These are phyloP conservation scores for Prillingera fragicola DNA, from an alignment of 1,284 basidiomycete genomes.

Conservation along the genomic window DNA sequence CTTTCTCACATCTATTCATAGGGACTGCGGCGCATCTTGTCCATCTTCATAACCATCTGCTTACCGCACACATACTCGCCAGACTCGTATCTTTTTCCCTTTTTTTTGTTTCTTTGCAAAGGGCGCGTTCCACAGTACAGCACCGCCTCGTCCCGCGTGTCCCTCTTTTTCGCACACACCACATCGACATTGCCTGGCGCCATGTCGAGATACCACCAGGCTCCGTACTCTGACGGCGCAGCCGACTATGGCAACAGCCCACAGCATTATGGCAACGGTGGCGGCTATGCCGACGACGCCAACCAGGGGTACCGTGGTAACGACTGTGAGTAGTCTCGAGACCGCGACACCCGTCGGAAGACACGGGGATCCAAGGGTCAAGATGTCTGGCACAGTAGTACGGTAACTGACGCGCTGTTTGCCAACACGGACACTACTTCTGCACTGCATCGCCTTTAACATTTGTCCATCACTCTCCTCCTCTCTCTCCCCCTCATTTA, in stretches of 20 bases:
- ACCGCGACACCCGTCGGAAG: too few relatives aligned
- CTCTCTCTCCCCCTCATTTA: conserved; percentile 1
- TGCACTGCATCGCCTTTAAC: too few relatives aligned
- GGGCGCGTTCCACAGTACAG: not conserved
- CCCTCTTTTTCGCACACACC: conserved; percentile 4
- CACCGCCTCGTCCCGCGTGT: not conserved
- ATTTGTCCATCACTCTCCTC: not conserved
- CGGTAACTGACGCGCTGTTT: too few relatives aligned
- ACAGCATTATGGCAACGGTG: conserved; percentile 10
- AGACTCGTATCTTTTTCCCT: not conserved
- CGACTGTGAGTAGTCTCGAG: conserved; percentile 17
- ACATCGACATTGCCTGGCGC: conserved; percentile 1
- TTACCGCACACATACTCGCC: too few relatives aligned
- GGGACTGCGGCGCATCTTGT: too few relatives aligned
- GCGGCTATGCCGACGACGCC: conserved; percentile 7
- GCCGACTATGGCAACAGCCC: conserved; percentile 15
- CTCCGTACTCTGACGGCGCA: conserved; percentile 26
- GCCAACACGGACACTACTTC: too few relatives aligned
- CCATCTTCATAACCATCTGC: too few relatives aligned
- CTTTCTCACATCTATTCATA: too few relatives aligned
- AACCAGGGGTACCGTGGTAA: conserved; percentile 2
- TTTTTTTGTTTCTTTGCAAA: not conserved
- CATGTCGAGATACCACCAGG: conserved; percentile 38
- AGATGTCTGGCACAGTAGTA: too few relatives aligned
- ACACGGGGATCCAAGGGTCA: too few relatives aligned